A percentile compares a stretch with the other conserved stretches of the same genome.
Conservation (phyloP, 1,284 basidiomycete species). For the Papiliotrema fonsecae region DNA sequence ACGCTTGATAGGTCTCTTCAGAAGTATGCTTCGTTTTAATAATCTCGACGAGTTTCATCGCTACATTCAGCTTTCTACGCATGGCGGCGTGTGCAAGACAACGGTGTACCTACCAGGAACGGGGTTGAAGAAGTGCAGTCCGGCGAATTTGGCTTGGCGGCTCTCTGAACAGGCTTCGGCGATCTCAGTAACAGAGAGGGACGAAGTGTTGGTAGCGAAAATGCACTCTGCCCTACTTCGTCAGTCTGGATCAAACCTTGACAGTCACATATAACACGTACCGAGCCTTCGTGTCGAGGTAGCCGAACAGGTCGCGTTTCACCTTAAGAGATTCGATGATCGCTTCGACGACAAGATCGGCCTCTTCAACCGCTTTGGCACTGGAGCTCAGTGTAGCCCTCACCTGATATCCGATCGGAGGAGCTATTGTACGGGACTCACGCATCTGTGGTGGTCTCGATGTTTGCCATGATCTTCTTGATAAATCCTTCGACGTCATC, state of each 20-base stretch:
- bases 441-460: slow-evolving; percentile 53
- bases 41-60: slow-evolving; percentile 59
- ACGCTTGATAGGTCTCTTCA: slow-evolving; percentile 50
- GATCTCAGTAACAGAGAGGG: slow-evolving; percentile 53
- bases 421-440: too few species aligned
- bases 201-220: slow-evolving; percentile 57
- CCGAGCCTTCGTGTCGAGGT: slow-evolving; percentile 53
- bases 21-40: slow-evolving; percentile 52
- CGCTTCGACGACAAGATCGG: slow-evolving; percentile 57
- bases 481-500: slow-evolving; percentile 48
- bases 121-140: slow-evolving; percentile 56
- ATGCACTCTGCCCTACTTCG: slow-evolving; percentile 42
- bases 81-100: background rate
- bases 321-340: slow-evolving; percentile 57
- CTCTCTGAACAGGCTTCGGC: slow-evolving; percentile 45
- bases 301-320: slow-evolving; percentile 55
- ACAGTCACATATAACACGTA: too few species aligned
- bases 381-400: slow-evolving; percentile 12
- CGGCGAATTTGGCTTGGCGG: slow-evolving; percentile 50
- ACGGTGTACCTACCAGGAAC: slow-evolving; percentile 29
- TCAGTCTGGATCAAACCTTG: slow-evolving; percentile 3
- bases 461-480: slow-evolving; percentile 49
- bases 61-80: slow-evolving; percentile 31
- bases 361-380: slow-evolving; percentile 49
- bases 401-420: background rate